Conservation (phyloP, 805 yeast species). For the Wickerhamomyces strasburgensis region DNA sequence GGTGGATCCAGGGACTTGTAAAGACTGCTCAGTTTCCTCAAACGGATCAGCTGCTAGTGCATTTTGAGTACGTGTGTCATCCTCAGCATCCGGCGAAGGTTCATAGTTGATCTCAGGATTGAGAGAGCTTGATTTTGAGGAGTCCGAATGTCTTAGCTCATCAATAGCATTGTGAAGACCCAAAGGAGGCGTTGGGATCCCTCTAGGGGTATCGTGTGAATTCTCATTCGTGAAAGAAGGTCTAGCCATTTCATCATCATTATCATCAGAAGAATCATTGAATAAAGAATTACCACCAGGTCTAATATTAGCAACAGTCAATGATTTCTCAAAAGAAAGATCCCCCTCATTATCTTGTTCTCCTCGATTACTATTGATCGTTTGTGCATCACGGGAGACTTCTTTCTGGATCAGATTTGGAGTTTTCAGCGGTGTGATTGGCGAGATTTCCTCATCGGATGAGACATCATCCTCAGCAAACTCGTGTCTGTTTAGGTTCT, state of each 20-base stretch:
- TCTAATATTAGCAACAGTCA: no score
- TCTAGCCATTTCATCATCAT: background rate
- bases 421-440: conserved; percentile 18
- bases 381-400: no score
- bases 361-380: background rate
- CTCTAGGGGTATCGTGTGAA: no score
- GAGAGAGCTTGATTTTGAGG: conserved; percentile 1
- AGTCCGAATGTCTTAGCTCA: background rate
- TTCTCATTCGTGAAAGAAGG: no score
- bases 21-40: no score
- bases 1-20: no score
- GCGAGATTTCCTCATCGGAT: conserved; percentile 16
- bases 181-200: no score
- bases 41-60: background rate
- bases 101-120: conserved; percentile 5
- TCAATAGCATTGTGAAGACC: background rate
- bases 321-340: background rate
- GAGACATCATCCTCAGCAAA: conserved; percentile 7
- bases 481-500: background rate
- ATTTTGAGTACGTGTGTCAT: background rate
- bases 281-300: conserved; percentile 13
- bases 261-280: conserved; percentile 19
- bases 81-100: background rate
- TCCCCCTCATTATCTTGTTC: background rate
- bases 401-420: no score